Percentiles rank a stretch among this genome's conserved stretches.
These are phyloP conservation scores for Penicillium coffeae DNA, from an alignment of 495 filamentous ascomycete species.

Conservation along the genomic window DNA sequence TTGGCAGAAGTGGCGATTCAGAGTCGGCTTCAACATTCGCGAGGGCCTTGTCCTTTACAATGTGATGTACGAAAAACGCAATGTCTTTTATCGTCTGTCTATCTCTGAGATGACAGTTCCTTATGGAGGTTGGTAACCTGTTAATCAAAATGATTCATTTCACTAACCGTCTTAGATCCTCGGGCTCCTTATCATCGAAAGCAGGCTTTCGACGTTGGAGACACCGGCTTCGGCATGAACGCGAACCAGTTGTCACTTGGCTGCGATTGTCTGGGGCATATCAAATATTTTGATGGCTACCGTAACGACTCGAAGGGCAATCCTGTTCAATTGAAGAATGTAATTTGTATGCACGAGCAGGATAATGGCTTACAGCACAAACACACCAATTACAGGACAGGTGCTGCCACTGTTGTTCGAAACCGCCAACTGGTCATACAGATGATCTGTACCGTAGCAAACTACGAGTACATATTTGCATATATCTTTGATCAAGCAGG, in stretches of 20 bases:
- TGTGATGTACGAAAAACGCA: constrained; percentile 64
- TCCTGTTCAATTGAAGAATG: constrained; percentile 52
- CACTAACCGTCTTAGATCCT: constrained; percentile 51
- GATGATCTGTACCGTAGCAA: constrained; percentile 73
- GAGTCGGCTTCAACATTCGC: constrained; percentile 61
- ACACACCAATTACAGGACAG: constrained; percentile 63
- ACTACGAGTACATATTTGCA: constrained; percentile 82
- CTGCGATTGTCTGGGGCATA: constrained; percentile 65
- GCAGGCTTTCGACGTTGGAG: constrained; percentile 67
- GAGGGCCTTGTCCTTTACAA: constrained; percentile 63
- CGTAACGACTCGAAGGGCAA: constrained; percentile 54
- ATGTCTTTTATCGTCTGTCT: constrained; percentile 64
- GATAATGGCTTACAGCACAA: constrained; percentile 63
- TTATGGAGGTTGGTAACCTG: constrained; percentile 31
- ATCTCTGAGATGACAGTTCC: constrained; percentile 76
- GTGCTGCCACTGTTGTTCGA: constrained; percentile 55
- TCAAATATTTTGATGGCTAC: constrained; percentile 60
- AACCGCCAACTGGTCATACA: constrained; percentile 64
- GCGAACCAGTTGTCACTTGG: constrained; percentile 65
- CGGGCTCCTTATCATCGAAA: constrained; percentile 65
- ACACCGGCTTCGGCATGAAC: constrained; percentile 61
- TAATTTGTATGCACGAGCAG: constrained; percentile 66
- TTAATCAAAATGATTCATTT: background rate
- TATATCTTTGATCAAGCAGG: constrained; percentile 86
- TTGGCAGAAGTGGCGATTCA: constrained; percentile 69